A percentile compares a stretch with the other conserved stretches of the same genome.
Conservation (phyloP, 768 basidiomycete species). For the Termitomyces sp. region DNA sequence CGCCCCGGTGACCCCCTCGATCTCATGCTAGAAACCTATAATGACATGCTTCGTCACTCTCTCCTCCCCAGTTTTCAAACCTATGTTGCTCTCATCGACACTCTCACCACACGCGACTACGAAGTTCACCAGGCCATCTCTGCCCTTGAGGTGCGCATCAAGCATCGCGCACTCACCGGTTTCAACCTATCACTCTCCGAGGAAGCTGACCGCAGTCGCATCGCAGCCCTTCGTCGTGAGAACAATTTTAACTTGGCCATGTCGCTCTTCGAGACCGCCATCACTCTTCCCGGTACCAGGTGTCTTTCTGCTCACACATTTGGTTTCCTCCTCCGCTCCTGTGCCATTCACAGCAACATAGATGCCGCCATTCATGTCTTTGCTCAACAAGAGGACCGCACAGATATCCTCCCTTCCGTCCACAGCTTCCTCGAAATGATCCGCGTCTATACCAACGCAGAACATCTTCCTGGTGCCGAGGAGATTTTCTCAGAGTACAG, state of each 20-base stretch:
- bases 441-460: constrained; percentile 46
- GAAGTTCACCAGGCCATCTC: constrained; percentile 50
- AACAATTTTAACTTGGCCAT: constrained; percentile 68
- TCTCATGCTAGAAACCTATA: constrained; percentile 61
- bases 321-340: constrained; percentile 52
- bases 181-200: constrained; percentile 14
- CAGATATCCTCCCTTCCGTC: constrained; percentile 24
- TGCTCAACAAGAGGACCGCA: constrained; percentile 48
- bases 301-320: constrained; percentile 37
- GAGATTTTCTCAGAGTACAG: constrained; percentile 61
- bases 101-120: constrained; percentile 59
- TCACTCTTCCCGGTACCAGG: constrained; percentile 26
- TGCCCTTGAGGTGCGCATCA: constrained; percentile 34
- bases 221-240: constrained; percentile 47
- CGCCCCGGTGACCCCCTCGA: constrained; percentile 46
- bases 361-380: constrained; percentile 62
- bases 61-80: constrained; percentile 59
- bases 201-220: constrained; percentile 29
- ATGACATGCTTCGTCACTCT: constrained; percentile 57
- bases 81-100: constrained; percentile 54
- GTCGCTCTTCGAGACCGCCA: constrained; percentile 62
- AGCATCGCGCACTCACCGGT: constrained; percentile 26
- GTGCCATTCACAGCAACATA: constrained; percentile 49
- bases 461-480: constrained; percentile 42
- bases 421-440: constrained; percentile 51